These are phyloP conservation scores for Naematelia aurantialba DNA, from an alignment of 768 basidiomycete species.

Conservation along the genomic window DNA sequence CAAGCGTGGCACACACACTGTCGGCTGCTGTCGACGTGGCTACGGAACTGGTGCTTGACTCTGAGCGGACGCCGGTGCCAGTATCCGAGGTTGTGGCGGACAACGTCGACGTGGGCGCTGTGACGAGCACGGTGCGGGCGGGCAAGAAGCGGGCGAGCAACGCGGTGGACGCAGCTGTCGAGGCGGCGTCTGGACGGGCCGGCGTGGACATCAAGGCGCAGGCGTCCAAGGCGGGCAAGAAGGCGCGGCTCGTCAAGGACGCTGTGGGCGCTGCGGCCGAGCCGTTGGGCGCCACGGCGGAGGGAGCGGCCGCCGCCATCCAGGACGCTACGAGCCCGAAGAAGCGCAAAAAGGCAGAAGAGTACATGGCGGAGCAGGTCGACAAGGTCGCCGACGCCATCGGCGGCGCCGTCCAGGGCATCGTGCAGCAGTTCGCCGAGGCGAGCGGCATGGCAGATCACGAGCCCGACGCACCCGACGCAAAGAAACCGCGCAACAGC, in stretches of 20 bases:
- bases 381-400: slow-evolving; percentile 32
- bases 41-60: slow-evolving; percentile 27
- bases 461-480: too few species aligned
- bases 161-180: slow-evolving; percentile 15
- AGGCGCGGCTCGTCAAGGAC: not conserved
- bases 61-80: slow-evolving; percentile 23
- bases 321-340: slow-evolving; percentile 30
- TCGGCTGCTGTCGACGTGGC: slow-evolving; percentile 15
- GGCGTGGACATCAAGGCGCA: slow-evolving; percentile 29
- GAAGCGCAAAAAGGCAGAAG: slow-evolving; percentile 45
- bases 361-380: slow-evolving; percentile 31
- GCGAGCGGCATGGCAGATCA: slow-evolving; percentile 25
- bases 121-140: slow-evolving; percentile 25
- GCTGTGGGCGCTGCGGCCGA: slow-evolving; percentile 9
- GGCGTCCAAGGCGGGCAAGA: slow-evolving; percentile 20
- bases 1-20: slow-evolving; percentile 3
- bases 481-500: too few species aligned
- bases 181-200: slow-evolving; percentile 14
- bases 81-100: slow-evolving; percentile 23
- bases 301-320: slow-evolving; percentile 17
- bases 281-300: slow-evolving; percentile 9
- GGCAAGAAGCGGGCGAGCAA: slow-evolving; percentile 7
- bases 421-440: slow-evolving; percentile 28
- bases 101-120: slow-evolving; percentile 24
- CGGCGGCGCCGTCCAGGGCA: slow-evolving; percentile 23